Percentiles rank a stretch among this genome's conserved stretches.
phyloP scores from a whole-genome alignment of 768 basidiomycete genomes.

The Mrakia blollopis region DNA sequence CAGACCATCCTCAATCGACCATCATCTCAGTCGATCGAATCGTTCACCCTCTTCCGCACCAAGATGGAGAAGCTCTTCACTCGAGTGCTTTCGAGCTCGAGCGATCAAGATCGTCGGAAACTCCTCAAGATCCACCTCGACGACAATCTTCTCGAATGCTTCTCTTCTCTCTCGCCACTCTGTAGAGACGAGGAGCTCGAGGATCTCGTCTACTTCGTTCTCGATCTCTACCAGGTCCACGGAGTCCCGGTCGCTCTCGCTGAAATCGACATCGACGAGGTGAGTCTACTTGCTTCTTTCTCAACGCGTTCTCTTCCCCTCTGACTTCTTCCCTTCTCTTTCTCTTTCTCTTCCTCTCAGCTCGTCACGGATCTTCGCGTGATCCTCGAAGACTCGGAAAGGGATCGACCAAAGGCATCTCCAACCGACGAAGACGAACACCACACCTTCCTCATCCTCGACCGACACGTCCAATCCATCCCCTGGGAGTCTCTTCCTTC shows the following conservation, averaged over 20 bases:
- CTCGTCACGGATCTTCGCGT: conserved; percentile 69
- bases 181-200: conserved; percentile 91
- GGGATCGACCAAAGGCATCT: conserved; percentile 32
- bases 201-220: conserved; percentile 85
- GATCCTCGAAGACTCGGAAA: conserved; percentile 66
- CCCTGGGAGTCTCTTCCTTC: conserved; percentile 96
- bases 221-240: conserved; percentile 91
- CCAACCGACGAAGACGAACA: conserved; percentile 38
- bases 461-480: conserved; percentile 78
- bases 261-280: conserved; percentile 85
- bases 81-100: conserved; percentile 50
- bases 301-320: not conserved
- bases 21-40: conserved; percentile 48
- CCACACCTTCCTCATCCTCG: conserved; percentile 82
- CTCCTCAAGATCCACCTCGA: conserved; percentile 51
- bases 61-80: conserved; percentile 74
- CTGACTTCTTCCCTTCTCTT: too few species aligned
- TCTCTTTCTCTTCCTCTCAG: conserved; percentile 35
- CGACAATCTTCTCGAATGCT: conserved; percentile 73
- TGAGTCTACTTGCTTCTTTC: conserved; percentile 43
- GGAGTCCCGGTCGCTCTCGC: conserved; percentile 81
- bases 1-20: conserved; percentile 50
- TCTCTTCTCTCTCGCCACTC: conserved; percentile 72
- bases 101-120: conserved; percentile 58
- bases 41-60: conserved; percentile 56